A percentile compares a stretch with the other conserved stretches of the same genome.
These are phyloP conservation scores for Cyberlindnera petersonii DNA, from an alignment of 805 yeast species.

Conservation along the genomic window DNA sequence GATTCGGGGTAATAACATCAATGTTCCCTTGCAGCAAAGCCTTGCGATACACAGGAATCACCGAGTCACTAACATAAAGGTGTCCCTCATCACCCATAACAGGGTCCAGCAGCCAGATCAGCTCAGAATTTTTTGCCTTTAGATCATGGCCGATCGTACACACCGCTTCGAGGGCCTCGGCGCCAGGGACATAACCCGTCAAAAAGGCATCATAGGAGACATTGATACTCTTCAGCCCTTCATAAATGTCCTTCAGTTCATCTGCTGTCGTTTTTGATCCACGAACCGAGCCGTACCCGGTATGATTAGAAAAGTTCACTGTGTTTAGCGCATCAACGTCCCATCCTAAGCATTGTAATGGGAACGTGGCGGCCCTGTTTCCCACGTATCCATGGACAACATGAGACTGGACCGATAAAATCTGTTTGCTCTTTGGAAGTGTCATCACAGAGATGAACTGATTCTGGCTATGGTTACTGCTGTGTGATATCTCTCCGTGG, in stretches of 20 bases:
- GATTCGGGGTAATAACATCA: constrained; percentile 84
- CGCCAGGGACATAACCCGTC: constrained; percentile 68
- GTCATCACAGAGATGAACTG: constrained; percentile 2
- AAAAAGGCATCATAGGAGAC: constrained; percentile 48
- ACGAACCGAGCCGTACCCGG: constrained; percentile 57
- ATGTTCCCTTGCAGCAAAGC: constrained; percentile 45
- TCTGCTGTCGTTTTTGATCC: constrained; percentile 44
- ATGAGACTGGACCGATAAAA: constrained; percentile 61
- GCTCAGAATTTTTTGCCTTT: constrained; percentile 32
- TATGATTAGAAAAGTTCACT: constrained; percentile 65
- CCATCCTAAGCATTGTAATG: constrained; percentile 63
- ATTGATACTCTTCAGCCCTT: constrained; percentile 35
- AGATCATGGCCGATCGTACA: constrained; percentile 36
- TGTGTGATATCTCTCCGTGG: too few species aligned
- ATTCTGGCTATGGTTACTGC: too few species aligned
- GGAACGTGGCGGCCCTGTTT: constrained; percentile 61
- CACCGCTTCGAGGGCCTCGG: constrained; percentile 41
- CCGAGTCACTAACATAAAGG: constrained; percentile 56
- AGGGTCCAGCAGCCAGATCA: constrained; percentile 65
- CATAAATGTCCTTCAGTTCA: constrained; percentile 36
- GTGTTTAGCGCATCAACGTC: constrained; percentile 64
- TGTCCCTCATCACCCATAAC: constrained; percentile 79
- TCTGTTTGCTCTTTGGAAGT: neutral
- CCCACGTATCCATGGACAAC: constrained; percentile 76
- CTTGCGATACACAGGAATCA: constrained; percentile 54